Evolutionary conservation across 176 grass and related monocot genomes (phyloP).

Genomic region (Carex kokanica): DNA sequence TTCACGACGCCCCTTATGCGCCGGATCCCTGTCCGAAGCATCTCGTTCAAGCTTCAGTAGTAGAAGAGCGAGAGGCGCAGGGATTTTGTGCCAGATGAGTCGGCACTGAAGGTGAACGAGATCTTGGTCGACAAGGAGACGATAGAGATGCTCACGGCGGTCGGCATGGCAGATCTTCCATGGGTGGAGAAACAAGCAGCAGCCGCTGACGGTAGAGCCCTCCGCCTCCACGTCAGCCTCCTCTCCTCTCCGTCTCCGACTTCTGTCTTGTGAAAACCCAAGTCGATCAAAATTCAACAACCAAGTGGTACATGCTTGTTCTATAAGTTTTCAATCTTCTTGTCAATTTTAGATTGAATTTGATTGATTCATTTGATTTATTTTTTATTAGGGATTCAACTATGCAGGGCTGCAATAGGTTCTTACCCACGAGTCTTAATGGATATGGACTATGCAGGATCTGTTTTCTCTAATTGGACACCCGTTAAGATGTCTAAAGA

Average conservation of each 20-base stretch:
- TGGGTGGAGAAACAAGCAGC: too few species aligned
- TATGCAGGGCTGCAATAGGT: conserved; percentile 29
- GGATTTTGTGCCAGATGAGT: conserved; percentile 93
- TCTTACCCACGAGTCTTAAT: conserved; percentile 42
- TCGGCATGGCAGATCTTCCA: too few species aligned
- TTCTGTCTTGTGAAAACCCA: neutral
- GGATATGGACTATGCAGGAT: conserved; percentile 36
- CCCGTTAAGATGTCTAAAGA: conserved; percentile 4
- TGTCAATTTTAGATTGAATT: neutral
- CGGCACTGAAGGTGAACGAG: conserved; percentile 68
- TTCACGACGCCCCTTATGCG: conserved; percentile 87
- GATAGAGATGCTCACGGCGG: too few species aligned
- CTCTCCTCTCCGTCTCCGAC: too few species aligned
- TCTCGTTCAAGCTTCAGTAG: conserved; percentile 89
- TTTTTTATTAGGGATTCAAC: neutral
- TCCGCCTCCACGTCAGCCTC: too few species aligned
- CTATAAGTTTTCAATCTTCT: neutral
- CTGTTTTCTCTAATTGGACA: conserved; percentile 1
- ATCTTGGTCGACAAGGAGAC: too few species aligned
- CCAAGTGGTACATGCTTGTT: neutral
- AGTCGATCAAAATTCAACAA: conserved; percentile 23
- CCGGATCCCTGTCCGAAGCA: conserved; percentile 76
- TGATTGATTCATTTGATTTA: neutral
- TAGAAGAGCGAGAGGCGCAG: conserved; percentile 86
- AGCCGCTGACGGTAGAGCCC: too few species aligned